Conservation (phyloP, 1,284 basidiomycete genomes). For the Neotropicomus parvogracilis region DNA sequence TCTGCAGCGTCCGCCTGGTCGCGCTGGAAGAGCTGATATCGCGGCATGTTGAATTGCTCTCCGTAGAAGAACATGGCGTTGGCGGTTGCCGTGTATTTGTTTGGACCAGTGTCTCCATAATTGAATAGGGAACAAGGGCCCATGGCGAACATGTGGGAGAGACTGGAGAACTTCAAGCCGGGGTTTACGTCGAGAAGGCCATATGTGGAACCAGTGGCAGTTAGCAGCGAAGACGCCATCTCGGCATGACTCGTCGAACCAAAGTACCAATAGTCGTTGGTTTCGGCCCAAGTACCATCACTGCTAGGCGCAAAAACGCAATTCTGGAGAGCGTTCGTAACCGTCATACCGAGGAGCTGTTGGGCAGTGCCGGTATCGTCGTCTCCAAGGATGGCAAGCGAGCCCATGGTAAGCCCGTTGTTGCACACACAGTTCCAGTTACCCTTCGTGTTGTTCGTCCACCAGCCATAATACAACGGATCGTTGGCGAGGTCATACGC, state of each 20-base stretch:
- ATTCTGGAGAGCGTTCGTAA: slow-evolving; percentile 75
- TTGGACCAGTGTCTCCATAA: slow-evolving; percentile 93
- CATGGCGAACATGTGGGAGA: slow-evolving; percentile 88
- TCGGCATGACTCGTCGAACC: slow-evolving; percentile 93
- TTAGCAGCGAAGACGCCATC: slow-evolving; percentile 78
- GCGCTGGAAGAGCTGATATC: slow-evolving; percentile 87
- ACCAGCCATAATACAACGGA: slow-evolving; percentile 52
- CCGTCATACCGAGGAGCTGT: slow-evolving; percentile 63
- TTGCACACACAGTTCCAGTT: slow-evolving; percentile 99
- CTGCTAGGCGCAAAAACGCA: slow-evolving; percentile 64
- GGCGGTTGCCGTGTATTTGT: slow-evolving; percentile 87
- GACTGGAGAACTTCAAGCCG: slow-evolving; percentile 71
- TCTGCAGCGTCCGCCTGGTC: slow-evolving; percentile 88
- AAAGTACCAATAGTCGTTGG: slow-evolving; percentile 95
- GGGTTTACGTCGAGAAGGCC: slow-evolving; percentile 70
- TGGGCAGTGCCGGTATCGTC: slow-evolving; percentile 75
- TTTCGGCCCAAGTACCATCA: slow-evolving; percentile 96
- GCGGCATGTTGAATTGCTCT: slow-evolving; percentile 61
- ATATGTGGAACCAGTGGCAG: slow-evolving; percentile 84
- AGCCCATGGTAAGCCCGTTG: slow-evolving; percentile 82
- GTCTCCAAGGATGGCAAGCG: slow-evolving; percentile 87
- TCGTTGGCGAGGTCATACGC: slow-evolving; percentile 47
- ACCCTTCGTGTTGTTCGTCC: slow-evolving; percentile 56
- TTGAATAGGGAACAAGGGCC: slow-evolving; percentile 88
- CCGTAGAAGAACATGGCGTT: slow-evolving; percentile 76